Base-by-base conservation (phyloP, 108 stramenopile species). In the Nitzschia sp. region DNA sequence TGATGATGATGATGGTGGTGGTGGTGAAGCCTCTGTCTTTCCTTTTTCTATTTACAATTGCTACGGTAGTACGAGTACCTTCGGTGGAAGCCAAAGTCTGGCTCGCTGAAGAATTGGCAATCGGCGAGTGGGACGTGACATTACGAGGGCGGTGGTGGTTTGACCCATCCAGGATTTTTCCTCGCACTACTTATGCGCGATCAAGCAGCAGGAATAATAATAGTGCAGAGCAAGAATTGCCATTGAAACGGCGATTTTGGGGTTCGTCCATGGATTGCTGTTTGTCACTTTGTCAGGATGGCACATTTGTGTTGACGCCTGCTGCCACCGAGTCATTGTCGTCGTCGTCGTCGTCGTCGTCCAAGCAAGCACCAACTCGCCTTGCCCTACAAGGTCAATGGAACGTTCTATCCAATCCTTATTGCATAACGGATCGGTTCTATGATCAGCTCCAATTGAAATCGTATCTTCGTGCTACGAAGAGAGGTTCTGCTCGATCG, bases 351-450 rank as follows among this genome's bases (percentile, higher is more conserved):
- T n/a, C 38, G 13, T 13, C 38, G 38, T 41, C n/a, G n/a, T n/a
- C n/a, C n/a, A n/a, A n/a, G n/a, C n/a, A n/a, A n/a, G n/a, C n/a
- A n/a, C 32, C 41, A n/a, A n/a, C n/a, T 52, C 76, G 25, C 27
- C 44, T 70, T 13, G 31, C 31, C 29, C 25, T 92, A 8, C 76
- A 62, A 19, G 91, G 91, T 6, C 58, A 73, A 72, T 92, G 91
- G 91, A 73, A 71, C 21, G 58, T 89, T 25, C 61, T 69, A 19
- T 58, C 77, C 29, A 92, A 92, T 76, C 91, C 91, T 1, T 92
- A 92, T 53, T 92, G 91, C 53, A 72, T 85, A 32, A 92, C 91
- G n/a, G 91, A 92, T 76, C 76, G 91, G 3, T 82, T 76, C 22
- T 92, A 82, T 33, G 91, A 92, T 63, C 70, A 83, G 60, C 44